phyloP scores from a whole-genome alignment of 352 stramenopile genomes.

The Globisporangium spinosum region DNA sequence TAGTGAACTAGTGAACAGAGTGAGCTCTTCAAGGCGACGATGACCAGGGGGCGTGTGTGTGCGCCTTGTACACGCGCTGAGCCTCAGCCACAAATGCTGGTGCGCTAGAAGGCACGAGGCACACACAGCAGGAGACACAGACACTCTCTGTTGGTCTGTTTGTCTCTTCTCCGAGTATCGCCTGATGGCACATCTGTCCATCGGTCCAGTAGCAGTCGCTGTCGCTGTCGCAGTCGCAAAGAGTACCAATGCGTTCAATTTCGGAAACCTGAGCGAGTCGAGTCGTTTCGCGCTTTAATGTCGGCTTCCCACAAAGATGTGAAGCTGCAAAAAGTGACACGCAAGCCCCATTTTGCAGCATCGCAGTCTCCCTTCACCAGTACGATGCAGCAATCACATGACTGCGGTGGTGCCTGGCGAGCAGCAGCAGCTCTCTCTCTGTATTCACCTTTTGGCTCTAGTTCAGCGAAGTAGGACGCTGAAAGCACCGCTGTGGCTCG shows the following conservation, averaged over 20 bases:
- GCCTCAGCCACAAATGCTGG: neutral
- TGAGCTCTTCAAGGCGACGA: neutral
- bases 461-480: neutral
- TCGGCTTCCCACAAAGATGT: neutral
- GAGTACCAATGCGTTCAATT: neutral
- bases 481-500: neutral
- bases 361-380: neutral
- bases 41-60: neutral
- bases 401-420: neutral
- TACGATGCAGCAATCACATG: neutral
- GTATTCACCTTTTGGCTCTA: neutral
- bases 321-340: neutral
- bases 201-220: neutral
- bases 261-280: neutral
- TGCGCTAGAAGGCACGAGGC: neutral
- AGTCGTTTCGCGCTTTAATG: neutral
- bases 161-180: neutral
- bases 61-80: neutral
- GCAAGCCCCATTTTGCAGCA: neutral
- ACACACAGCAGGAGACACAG: neutral
- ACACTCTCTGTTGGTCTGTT: neutral
- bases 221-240: neutral
- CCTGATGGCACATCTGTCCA: neutral
- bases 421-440: neutral
- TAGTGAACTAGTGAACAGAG: neutral